Conservation (phyloP, 139 green algal species). For the Protoeuglena noctilucae region DNA sequence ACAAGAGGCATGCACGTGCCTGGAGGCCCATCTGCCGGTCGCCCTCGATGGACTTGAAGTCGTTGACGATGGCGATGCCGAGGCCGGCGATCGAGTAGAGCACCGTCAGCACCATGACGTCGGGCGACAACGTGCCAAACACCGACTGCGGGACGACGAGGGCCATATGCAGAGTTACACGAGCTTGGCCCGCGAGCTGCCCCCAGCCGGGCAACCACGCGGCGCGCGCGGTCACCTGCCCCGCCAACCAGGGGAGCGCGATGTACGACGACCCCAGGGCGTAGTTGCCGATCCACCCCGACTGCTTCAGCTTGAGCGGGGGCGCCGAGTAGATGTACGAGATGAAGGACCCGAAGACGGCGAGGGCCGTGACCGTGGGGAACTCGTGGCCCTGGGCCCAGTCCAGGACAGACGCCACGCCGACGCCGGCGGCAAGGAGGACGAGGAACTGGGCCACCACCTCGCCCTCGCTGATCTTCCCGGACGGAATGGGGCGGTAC, state of each 20-base stretch:
- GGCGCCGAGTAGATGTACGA: conserved; percentile 98
- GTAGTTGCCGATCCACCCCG: conserved; percentile 88
- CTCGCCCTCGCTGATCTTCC: conserved; percentile 60
- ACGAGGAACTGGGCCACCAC: conserved; percentile 74
- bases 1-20: no score
- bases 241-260: conserved; percentile 86
- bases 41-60: conserved; percentile 98
- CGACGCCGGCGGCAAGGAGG: conserved; percentile 73
- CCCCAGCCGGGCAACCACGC: no score
- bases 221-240: conserved; percentile 35
- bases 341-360: conserved; percentile 84
- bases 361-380: conserved; percentile 50
- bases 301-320: conserved; percentile 94
- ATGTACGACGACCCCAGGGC: conserved; percentile 92
- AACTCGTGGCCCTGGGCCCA: conserved; percentile 40
- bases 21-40: conserved; percentile 17
- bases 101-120: conserved; percentile 89
- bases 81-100: conserved; percentile 92
- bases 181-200: no score
- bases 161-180: no score
- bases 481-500: conserved; percentile 92
- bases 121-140: conserved; percentile 75
- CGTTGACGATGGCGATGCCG: conserved; percentile 98
- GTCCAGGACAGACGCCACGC: conserved; percentile 64
- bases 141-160: conserved; percentile 47